These are phyloP conservation scores for Populus hybrid DNA, from an alignment of 441 rosid genomes.

Conservation along the genomic window DNA sequence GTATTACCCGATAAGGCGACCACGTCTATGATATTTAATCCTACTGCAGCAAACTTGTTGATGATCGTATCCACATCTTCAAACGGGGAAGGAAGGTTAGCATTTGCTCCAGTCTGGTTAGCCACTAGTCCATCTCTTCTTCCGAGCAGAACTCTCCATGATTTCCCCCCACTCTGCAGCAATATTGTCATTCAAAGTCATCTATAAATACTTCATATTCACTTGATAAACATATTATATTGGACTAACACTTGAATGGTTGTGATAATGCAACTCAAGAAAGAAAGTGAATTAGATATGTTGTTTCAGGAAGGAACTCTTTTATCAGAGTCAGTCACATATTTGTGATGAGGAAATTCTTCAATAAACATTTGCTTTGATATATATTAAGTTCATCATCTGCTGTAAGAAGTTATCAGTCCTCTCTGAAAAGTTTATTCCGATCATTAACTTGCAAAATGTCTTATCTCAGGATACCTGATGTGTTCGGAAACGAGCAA, in stretches of 20 bases:
- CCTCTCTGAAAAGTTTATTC: background rate
- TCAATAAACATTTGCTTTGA: background rate
- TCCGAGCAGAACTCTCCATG: slow-evolving; percentile 58
- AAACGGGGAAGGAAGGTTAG: slow-evolving; percentile 38
- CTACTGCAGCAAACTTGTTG: slow-evolving; percentile 42
- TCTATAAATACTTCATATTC: background rate
- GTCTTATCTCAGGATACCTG: background rate
- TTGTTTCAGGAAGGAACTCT: background rate
- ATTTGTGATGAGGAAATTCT: background rate
- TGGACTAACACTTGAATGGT: background rate
- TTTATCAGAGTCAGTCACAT: background rate
- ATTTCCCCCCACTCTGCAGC: slow-evolving; percentile 59
- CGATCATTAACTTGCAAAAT: background rate
- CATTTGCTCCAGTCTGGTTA: slow-evolving; percentile 33
- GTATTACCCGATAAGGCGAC: slow-evolving; percentile 60
- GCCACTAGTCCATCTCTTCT: slow-evolving; percentile 55
- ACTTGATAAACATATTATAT: background rate
- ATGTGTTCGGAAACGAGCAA: background rate
- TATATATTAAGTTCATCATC: background rate
- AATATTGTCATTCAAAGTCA: background rate
- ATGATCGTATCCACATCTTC: slow-evolving; percentile 31
- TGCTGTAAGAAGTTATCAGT: background rate
- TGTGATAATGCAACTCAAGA: background rate
- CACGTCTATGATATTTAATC: slow-evolving; percentile 51
- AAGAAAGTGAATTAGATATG: background rate